These are phyloP conservation scores for Melianthus villosus DNA, from an alignment of 441 rosid species.

Conservation along the genomic window DNA sequence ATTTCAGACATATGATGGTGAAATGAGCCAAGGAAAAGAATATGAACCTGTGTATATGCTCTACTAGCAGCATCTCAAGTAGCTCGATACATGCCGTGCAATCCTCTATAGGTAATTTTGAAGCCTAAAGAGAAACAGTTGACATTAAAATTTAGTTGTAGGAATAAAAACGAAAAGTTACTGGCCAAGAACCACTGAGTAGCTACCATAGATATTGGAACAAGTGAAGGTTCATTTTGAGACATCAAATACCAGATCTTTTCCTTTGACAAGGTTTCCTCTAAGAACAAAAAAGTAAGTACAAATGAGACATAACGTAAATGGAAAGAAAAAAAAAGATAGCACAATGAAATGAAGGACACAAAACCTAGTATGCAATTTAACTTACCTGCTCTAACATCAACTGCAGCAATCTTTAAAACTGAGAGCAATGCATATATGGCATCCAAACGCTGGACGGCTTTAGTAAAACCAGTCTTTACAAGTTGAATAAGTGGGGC, in stretches of 20 bases:
- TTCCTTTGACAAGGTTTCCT: conserved; percentile 78
- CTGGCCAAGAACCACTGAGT: conserved; percentile 1
- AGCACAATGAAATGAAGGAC: no score
- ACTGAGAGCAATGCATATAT: conserved; percentile 66
- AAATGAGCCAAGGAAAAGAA: conserved; percentile 3
- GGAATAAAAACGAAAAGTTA: no score
- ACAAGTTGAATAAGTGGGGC: conserved; percentile 79
- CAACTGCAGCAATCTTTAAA: conserved; percentile 71
- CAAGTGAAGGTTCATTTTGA: conserved; percentile 79
- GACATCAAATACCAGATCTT: conserved; percentile 79
- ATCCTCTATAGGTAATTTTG: conserved; percentile 67
- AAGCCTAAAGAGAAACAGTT: conserved; percentile 27
- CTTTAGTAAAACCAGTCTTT: conserved; percentile 82
- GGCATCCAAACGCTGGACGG: conserved; percentile 90
- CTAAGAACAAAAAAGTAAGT: conserved; percentile 24
- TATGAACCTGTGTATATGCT: conserved; percentile 62
- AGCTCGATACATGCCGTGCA: conserved; percentile 64
- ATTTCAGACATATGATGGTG: conserved; percentile 3
- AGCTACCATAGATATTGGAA: conserved; percentile 55
- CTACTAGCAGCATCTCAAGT: conserved; percentile 72
- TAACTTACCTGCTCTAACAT: conserved; percentile 98
- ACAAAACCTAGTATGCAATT: no score
- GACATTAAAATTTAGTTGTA: no score
- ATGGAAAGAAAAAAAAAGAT: conserved; percentile 5
- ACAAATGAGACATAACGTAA: conserved; percentile 8